phyloP scores from a whole-genome alignment of 2,329 filamentous ascomycete species.

The Aspergillus amoenus region DNA sequence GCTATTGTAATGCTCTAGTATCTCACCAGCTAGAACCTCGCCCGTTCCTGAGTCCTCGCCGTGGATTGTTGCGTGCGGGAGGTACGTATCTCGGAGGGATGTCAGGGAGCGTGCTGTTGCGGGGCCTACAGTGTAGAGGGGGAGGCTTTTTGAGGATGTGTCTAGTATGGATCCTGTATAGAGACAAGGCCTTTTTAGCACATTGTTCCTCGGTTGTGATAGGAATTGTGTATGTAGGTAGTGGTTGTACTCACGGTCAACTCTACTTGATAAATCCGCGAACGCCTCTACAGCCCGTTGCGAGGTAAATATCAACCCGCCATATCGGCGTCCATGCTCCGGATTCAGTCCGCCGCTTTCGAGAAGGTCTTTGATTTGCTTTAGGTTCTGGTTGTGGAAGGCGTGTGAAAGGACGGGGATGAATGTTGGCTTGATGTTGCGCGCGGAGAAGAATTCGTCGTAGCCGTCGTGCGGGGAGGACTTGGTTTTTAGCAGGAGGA shows the following conservation, averaged over 20 bases:
- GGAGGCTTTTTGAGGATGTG: constrained; percentile 25
- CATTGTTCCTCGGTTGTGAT: neutral
- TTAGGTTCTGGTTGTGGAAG: constrained; percentile 38
- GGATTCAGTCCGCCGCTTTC: constrained; percentile 28
- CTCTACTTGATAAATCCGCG: constrained; percentile 31
- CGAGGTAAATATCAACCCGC: constrained; percentile 51
- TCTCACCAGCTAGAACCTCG: constrained; percentile 73
- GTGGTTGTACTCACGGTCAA: constrained; percentile 12
- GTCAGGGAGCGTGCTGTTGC: constrained; percentile 65
- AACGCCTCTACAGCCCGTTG: constrained; percentile 51
- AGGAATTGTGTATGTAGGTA: neutral
- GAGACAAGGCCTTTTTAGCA: neutral
- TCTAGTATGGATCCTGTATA: constrained; percentile 5
- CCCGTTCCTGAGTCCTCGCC: constrained; percentile 85
- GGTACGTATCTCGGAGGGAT: constrained; percentile 44
- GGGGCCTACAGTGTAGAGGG: constrained; percentile 50
- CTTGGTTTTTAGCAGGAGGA: constrained; percentile 50
- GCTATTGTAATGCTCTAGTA: constrained; percentile 71
- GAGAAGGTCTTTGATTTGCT: constrained; percentile 36
- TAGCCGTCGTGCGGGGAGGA: constrained; percentile 47
- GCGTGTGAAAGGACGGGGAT: constrained; percentile 49
- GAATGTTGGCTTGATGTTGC: constrained; percentile 39
- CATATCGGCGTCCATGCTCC: constrained; percentile 33
- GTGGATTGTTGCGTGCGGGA: constrained; percentile 61
- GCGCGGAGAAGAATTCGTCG: constrained; percentile 43